phyloP scores from a whole-genome alignment of 164 flowering plant species.

The Aristolochia contorta region DNA sequence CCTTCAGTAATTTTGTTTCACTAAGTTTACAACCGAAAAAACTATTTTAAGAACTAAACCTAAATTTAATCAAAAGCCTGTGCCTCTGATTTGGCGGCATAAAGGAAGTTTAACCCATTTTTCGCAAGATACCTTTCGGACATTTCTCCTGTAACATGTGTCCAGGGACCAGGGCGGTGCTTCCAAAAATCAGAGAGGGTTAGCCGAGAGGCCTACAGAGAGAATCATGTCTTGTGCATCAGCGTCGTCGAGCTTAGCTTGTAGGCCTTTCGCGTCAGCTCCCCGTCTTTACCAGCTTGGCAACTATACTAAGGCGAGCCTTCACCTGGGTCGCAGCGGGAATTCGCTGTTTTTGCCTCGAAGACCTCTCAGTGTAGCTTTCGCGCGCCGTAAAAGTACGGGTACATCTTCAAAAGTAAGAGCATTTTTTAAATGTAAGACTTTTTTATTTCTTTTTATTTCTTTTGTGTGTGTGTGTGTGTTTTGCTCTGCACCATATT shows the following conservation, averaged over 20 bases:
- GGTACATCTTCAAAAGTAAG: not conserved
- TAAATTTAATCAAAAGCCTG: too few relatives aligned
- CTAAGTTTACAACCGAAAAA: too few relatives aligned
- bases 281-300: not conserved
- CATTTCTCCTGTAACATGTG: too few relatives aligned
- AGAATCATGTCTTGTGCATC: not conserved
- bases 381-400: not conserved
- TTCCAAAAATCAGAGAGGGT: too few relatives aligned
- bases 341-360: not conserved
- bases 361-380: not conserved
- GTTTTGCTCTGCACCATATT: too few relatives aligned
- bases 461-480: too few relatives aligned
- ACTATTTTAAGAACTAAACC: too few relatives aligned
- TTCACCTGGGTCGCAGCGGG: not conserved
- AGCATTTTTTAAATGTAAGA: not conserved
- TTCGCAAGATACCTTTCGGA: too few relatives aligned
- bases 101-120: too few relatives aligned
- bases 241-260: not conserved
- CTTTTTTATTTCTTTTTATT: not conserved
- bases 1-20: too few relatives aligned
- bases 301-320: not conserved
- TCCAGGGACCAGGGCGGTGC: too few relatives aligned
- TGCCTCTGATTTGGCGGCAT: too few relatives aligned
- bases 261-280: not conserved
- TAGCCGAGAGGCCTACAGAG: not conserved